Evolutionary conservation across 31 red algal species (phyloP).

Genomic region (Endocladia muricata): DNA sequence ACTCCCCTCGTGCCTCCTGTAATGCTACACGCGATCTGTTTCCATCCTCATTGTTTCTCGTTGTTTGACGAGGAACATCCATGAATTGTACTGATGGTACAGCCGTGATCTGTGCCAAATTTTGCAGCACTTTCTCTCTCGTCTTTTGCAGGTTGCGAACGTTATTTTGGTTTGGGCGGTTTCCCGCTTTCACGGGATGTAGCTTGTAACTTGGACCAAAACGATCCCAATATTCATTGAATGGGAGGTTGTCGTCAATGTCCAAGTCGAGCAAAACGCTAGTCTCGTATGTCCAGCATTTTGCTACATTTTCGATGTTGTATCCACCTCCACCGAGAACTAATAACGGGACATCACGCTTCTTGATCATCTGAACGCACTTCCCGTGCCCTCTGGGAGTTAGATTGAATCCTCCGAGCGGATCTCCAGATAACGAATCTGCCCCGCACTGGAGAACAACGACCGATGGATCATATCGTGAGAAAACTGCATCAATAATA

Average conservation of each 20-base stretch:
- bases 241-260: conserved; percentile 85
- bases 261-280: conserved; percentile 70
- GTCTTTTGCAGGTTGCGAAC: conserved; percentile 88
- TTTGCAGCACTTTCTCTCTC: conserved; percentile 93
- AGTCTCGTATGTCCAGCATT: conserved; percentile 99
- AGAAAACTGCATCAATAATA: conserved; percentile 84
- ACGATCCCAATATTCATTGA: conserved; percentile 98
- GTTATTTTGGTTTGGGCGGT: conserved; percentile 84
- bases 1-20: too few relatives aligned
- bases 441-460: conserved; percentile 99
- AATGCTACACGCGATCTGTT: too few relatives aligned
- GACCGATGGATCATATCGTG: conserved; percentile 89
- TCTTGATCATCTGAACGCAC: conserved; percentile 91
- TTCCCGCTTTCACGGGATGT: conserved; percentile 79
- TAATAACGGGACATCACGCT: conserved; percentile 79
- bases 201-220: conserved; percentile 95
- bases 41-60: too few relatives aligned
- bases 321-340: conserved; percentile 99
- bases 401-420: conserved; percentile 97
- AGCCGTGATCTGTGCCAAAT: conserved; percentile 67
- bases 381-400: conserved; percentile 90
- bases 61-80: too few relatives aligned
- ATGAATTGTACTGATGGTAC: conserved; percentile 93
- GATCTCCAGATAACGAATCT: conserved; percentile 91
- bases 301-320: conserved; percentile 88